Conservation (phyloP, 2,329 filamentous ascomycete genomes). For the Penicillium sp. region DNA sequence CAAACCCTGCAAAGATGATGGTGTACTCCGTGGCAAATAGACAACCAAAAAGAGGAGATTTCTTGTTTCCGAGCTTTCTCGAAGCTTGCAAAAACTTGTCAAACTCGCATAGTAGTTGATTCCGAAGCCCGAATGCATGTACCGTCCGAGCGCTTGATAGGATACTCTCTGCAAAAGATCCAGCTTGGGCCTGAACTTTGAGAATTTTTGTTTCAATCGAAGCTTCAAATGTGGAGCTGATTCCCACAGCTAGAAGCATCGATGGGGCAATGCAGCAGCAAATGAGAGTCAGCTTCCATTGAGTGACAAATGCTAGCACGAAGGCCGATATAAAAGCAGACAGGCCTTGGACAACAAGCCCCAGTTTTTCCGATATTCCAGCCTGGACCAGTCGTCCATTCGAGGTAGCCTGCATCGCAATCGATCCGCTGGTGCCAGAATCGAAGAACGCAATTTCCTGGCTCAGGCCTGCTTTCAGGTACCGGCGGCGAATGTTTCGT, state of each 20-base stretch:
- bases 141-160: conserved; percentile 19
- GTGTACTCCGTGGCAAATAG: conserved; percentile 18
- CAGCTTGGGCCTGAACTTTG: conserved; percentile 18
- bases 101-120: conserved; percentile 17
- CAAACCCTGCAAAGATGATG: conserved; percentile 16
- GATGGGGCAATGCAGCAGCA: conserved; percentile 19
- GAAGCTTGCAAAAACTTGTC: conserved; percentile 19
- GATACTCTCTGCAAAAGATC: conserved; percentile 21
- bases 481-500: conserved; percentile 17
- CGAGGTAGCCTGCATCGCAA: conserved; percentile 31
- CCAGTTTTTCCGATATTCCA: conserved; percentile 26
- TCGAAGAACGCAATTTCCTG: conserved; percentile 36
- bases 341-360: conserved; percentile 18
- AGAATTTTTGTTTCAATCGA: conserved; percentile 21
- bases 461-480: conserved; percentile 24
- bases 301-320: conserved; percentile 22
- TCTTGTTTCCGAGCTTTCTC: conserved; percentile 17
- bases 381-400: conserved; percentile 26
- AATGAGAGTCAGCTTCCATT: conserved; percentile 28
- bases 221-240: conserved; percentile 18
- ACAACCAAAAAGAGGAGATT: conserved; percentile 17
- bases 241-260: conserved; percentile 14
- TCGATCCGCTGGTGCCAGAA: conserved; percentile 25
- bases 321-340: conserved; percentile 25
- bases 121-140: conserved; percentile 24